Evolutionary conservation across 2,329 filamentous ascomycete genomes (phyloP).

Genomic region (Neocucurbitaria cava): DNA sequence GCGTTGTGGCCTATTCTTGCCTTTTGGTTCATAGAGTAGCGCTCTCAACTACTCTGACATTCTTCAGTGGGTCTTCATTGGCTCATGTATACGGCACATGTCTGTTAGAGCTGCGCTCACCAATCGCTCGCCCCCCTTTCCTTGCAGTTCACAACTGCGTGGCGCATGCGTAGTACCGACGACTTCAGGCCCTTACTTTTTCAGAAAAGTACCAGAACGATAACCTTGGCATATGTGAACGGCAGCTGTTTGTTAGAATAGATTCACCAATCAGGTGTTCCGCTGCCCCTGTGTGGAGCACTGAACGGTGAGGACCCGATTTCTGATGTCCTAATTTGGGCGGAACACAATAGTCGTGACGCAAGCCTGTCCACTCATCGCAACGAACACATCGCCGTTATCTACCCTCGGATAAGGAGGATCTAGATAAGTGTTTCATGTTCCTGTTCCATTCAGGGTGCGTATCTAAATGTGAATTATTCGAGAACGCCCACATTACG

Average conservation of each 20-base stretch:
- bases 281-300: background rate
- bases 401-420: background rate
- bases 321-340: background rate
- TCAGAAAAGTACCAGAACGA: too few relatives aligned
- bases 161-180: too few relatives aligned
- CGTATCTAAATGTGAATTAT: background rate
- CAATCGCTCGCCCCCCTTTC: background rate
- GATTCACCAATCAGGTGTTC: background rate
- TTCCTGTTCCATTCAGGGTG: background rate
- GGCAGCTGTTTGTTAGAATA: background rate
- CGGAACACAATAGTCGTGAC: background rate
- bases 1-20: background rate
- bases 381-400: background rate
- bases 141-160: too few relatives aligned
- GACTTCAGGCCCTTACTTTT: too few relatives aligned
- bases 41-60: too few relatives aligned
- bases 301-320: background rate
- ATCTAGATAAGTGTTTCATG: background rate
- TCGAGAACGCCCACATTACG: background rate
- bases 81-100: background rate
- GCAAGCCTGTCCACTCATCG: background rate
- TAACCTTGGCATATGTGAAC: background rate
- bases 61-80: background rate
- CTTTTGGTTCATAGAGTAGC: background rate
- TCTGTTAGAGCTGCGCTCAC: background rate